These are phyloP conservation scores for Thelonectria rubi DNA, from an alignment of 2,329 filamentous ascomycete genomes.

Conservation along the genomic window DNA sequence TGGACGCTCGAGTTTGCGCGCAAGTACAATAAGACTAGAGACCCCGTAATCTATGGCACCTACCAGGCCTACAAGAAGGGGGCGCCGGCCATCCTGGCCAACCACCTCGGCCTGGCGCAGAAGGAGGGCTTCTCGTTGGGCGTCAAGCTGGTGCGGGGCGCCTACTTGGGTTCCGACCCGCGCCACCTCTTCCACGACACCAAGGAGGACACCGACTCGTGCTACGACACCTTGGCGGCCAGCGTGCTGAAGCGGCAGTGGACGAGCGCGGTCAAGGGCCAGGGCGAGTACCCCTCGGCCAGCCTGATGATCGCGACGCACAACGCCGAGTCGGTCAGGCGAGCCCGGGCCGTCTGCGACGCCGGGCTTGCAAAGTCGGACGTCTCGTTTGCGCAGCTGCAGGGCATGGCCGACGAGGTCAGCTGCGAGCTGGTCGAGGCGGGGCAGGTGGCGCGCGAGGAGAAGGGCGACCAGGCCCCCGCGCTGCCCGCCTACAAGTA, in stretches of 20 bases:
- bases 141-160: slow-evolving; percentile 79
- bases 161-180: slow-evolving; percentile 76
- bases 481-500: slow-evolving; percentile 74
- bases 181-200: slow-evolving; percentile 76
- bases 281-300: slow-evolving; percentile 62
- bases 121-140: slow-evolving; percentile 72
- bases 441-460: slow-evolving; percentile 43
- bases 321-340: slow-evolving; percentile 76
- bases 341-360: slow-evolving; percentile 62
- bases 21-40: slow-evolving; percentile 74
- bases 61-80: slow-evolving; percentile 81
- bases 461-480: slow-evolving; percentile 38
- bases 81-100: slow-evolving; percentile 63
- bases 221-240: slow-evolving; percentile 77
- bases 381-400: slow-evolving; percentile 72
- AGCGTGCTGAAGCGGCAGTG: slow-evolving; percentile 69
- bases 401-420: slow-evolving; percentile 96
- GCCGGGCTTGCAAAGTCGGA: slow-evolving; percentile 52
- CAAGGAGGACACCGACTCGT: slow-evolving; percentile 74
- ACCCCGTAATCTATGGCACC: slow-evolving; percentile 80
- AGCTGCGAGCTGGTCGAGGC: slow-evolving; percentile 68
- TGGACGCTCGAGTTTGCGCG: slow-evolving; percentile 83
- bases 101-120: slow-evolving; percentile 67
- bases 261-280: slow-evolving; percentile 47
- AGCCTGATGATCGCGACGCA: slow-evolving; percentile 82